Percentiles rank a stretch among this genome's conserved stretches.
Conservation (phyloP, 345 rosid genomes). For the Arabidopsis arenosa region DNA sequence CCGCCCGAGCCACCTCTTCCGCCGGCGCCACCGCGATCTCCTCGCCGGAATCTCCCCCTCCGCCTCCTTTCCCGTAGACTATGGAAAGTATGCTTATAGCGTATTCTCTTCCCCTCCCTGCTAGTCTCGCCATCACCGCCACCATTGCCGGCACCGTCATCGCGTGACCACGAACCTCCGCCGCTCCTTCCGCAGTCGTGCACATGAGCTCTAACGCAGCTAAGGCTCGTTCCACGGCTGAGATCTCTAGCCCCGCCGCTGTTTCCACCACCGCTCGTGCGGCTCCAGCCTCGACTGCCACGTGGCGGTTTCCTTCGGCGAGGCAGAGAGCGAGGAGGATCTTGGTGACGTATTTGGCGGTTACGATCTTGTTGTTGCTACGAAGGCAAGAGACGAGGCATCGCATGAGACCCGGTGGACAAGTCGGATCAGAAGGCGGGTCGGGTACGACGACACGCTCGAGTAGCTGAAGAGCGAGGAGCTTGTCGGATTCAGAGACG, state of each 20-base stretch:
- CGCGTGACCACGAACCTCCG: constrained; percentile 77
- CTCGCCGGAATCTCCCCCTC: constrained; percentile 26
- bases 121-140: constrained; percentile 78
- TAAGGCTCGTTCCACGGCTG: constrained; percentile 76
- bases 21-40: constrained; percentile 63
- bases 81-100: constrained; percentile 80
- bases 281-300: constrained; percentile 84
- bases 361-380: constrained; percentile 49
- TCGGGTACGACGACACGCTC: constrained; percentile 77
- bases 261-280: constrained; percentile 73
- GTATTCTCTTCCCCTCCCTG: constrained; percentile 83
- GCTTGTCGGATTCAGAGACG: constrained; percentile 63
- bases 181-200: constrained; percentile 76
- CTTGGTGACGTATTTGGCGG: constrained; percentile 72
- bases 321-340: constrained; percentile 76
- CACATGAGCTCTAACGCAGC: constrained; percentile 87
- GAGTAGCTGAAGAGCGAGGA: constrained; percentile 70
- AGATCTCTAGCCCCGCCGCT: constrained; percentile 65
- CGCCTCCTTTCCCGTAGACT: constrained; percentile 50
- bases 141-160: constrained; percentile 95
- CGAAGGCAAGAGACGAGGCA: constrained; percentile 60
- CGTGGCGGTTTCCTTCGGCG: constrained; percentile 74
- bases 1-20: constrained; percentile 90
- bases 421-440: constrained; percentile 72
- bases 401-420: constrained; percentile 75